Percentiles rank a stretch among this genome's conserved stretches.
Conservation (phyloP, 805 yeast species). For the Wickerhamomyces kurtzmanii region DNA sequence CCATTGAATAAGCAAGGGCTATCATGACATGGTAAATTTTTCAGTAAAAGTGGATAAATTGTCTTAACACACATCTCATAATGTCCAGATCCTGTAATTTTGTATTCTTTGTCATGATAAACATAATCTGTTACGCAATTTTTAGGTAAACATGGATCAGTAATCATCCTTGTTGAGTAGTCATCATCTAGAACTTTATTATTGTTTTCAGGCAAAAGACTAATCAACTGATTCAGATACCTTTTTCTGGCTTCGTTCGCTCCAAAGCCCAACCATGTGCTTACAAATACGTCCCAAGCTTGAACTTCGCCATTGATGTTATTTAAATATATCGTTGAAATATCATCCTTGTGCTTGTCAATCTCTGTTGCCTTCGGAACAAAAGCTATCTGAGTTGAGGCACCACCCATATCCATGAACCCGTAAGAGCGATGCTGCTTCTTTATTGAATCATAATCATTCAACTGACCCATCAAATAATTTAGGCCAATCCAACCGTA, state of each 20-base stretch:
- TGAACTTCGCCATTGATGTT: constrained; percentile 63
- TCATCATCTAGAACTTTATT: constrained; percentile 38
- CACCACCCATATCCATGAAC: constrained; percentile 99
- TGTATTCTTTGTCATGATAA: constrained; percentile 35
- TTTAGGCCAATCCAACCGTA: constrained; percentile 95
- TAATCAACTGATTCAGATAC: constrained; percentile 48
- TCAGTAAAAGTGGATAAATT: constrained; percentile 68
- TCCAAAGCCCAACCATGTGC: constrained; percentile 97
- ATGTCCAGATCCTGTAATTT: constrained; percentile 67
- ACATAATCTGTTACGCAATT: constrained; percentile 42
- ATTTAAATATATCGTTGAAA: constrained; percentile 55
- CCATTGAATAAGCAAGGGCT: constrained; percentile 93
- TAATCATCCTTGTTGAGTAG: constrained; percentile 24
- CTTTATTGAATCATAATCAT: constrained; percentile 29
- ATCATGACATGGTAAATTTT: constrained; percentile 74
- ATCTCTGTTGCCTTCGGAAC: constrained; percentile 64
- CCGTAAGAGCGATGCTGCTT: constrained; percentile 59
- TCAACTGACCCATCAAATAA: constrained; percentile 62
- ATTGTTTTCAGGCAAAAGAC: constrained; percentile 35
- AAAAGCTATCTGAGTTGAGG: constrained; percentile 93
- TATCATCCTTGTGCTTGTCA: constrained; percentile 59
- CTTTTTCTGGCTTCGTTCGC: constrained; percentile 88
- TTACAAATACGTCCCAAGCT: constrained; percentile 81
- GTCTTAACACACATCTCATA: constrained; percentile 63
- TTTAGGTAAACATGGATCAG: constrained; percentile 77